Conservation (phyloP, 495 filamentous ascomycete genomes). For the Letharia lupina region DNA sequence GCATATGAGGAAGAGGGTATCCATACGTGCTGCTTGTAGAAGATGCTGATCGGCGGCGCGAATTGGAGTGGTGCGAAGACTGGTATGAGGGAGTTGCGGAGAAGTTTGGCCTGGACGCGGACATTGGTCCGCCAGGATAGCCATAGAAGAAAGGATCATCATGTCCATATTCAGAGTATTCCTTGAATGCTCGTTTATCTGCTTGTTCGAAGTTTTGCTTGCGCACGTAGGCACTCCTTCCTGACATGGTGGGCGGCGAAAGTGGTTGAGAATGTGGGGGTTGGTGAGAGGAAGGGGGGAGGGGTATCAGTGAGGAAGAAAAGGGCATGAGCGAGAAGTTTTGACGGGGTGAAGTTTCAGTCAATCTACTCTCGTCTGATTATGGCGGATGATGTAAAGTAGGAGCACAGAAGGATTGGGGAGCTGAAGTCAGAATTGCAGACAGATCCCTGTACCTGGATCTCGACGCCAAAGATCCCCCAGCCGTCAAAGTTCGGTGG, state of each 20-base stretch:
- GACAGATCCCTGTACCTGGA: background rate
- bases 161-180: constrained; percentile 21
- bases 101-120: constrained; percentile 16
- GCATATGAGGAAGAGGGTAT: constrained; percentile 21
- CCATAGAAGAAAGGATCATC: constrained; percentile 24
- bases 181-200: constrained; percentile 20
- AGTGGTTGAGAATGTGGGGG: background rate
- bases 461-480: background rate
- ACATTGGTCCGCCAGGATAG: constrained; percentile 19
- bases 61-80: constrained; percentile 19
- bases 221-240: constrained; percentile 27
- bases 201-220: constrained; percentile 23
- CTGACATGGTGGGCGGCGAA: constrained; percentile 23
- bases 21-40: constrained; percentile 27
- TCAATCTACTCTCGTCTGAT: background rate
- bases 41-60: constrained; percentile 25
- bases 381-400: background rate
- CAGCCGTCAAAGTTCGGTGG: background rate
- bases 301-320: background rate
- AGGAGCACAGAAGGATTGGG: background rate
- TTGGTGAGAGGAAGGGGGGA: background rate
- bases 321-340: background rate
- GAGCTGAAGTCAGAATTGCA: background rate
- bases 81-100: constrained; percentile 25
- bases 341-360: background rate